Base-by-base conservation (phyloP, 495 filamentous ascomycete genomes). In the Aspergillus sclerotiicarbonarius region DNA sequence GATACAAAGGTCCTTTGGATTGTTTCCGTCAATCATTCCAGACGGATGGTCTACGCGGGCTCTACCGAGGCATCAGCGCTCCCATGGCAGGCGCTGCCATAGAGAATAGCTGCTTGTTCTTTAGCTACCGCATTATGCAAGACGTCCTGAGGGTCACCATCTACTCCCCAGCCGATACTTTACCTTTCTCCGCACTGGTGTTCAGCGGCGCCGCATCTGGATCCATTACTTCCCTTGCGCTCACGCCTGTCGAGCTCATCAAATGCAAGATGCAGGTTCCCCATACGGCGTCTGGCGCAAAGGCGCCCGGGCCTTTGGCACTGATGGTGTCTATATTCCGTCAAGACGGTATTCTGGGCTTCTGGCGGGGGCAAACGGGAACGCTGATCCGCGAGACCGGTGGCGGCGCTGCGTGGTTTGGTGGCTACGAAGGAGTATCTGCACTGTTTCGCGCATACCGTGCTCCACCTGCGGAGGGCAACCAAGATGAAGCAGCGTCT, bases 201-300 rank as follows among this genome's bases (percentile, higher is more conserved):
- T 73, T 86, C 33, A 89, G 88, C 39, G 95, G 95, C 43, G 91
- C 87, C 18, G 85, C 87, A 25, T 86, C 90, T 13, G 95, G 95
- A n/a, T 91, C 90, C 19, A 86, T 96, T 64, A 96, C 95, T 1
- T 92, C 89, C 3, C 75, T 98, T 33, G 80, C 95, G 32, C 83
- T 99, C 48, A 99, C 95, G 0, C 95, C 95, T 0, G 91, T 99
- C 54, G 95, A 99, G 70, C 82, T 99, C 47, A 87, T 99, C 66
- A 99, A 99, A 74, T 99, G 95, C 81, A 93, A 93, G 74, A 95
- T 99, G 81, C 95, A 99, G 71, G 91, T 96, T 8, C 84, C 84
- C 4, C 46, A 76, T 4, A 68, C 74, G 13, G 54, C 69, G 8
- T 75, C 82, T 7, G 76, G 65, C 3, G 53, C 66, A 10, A 70